Conservation (phyloP, 2,329 filamentous ascomycete species). For the Westerdykella sp. region DNA sequence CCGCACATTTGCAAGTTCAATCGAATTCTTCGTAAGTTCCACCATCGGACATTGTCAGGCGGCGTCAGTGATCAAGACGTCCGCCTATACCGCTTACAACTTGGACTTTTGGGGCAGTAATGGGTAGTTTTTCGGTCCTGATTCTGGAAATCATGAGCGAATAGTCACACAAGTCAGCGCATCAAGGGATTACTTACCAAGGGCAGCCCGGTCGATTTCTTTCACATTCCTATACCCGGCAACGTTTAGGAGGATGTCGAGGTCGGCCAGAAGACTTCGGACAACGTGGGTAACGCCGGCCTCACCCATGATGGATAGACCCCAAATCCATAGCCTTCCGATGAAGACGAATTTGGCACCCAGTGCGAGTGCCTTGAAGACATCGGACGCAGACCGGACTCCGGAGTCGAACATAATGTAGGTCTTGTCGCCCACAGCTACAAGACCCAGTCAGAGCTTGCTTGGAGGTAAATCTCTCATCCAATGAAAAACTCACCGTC, state of each 20-base stretch:
- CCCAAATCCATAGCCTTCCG: constrained; percentile 56
- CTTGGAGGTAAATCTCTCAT: neutral
- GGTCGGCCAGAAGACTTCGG: constrained; percentile 55
- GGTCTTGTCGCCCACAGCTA: constrained; percentile 45
- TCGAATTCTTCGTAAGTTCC: no score
- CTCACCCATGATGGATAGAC: constrained; percentile 54
- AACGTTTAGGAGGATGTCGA: constrained; percentile 58
- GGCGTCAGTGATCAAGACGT: no score
- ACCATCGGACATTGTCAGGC: no score
- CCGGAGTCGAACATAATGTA: constrained; percentile 58
- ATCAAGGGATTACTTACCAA: constrained; percentile 10
- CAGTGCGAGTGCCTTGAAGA: constrained; percentile 56
- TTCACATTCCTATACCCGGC: constrained; percentile 49
- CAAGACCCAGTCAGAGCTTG: no score
- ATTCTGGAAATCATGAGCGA: constrained; percentile 8
- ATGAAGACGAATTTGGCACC: constrained; percentile 59
- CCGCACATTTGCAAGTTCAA: no score
- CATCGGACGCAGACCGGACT: constrained; percentile 51
- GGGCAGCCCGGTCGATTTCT: constrained; percentile 3
- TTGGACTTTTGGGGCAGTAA: constrained; percentile 20
- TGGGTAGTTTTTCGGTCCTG: constrained; percentile 17
- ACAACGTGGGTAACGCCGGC: constrained; percentile 56
- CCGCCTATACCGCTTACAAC: constrained; percentile 8
- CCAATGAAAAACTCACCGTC: constrained; percentile 33
- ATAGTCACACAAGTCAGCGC: neutral